Base-by-base conservation (phyloP, 495 filamentous ascomycete genomes). In the Parathielavia appendiculata region DNA sequence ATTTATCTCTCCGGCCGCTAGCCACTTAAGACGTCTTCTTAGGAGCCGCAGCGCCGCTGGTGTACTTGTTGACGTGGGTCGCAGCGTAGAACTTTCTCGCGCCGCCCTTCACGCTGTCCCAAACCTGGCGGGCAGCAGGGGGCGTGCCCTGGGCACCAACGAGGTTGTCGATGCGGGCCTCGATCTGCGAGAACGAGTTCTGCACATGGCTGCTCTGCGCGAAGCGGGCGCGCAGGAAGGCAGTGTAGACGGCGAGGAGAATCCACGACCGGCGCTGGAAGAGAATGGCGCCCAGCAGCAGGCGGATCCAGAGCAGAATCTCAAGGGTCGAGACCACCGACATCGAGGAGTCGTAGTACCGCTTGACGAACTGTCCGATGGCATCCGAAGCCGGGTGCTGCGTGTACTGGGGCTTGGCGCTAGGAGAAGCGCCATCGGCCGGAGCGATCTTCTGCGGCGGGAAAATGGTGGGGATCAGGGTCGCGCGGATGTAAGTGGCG, bases 321-420 rank as follows among this genome's bases (percentile, higher is more conserved):
- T 93, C 89, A 34, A 93, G 81, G 35, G 73, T 71, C 16, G 89
- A 83, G 34, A 93, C 89, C 34, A 92, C 79, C 60, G 86, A 87
- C 89, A 93, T 93, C 63, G 86, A 86, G 47, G 81, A 74, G 71
- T 97, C 95, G 68, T 97, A 97, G 80, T 97, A 96, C 70, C 92
- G 84, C 83, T 97, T 98, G 71, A 98, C 91, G 69, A 98, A 98
- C 59, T 78, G 76, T 50, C 90, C 90, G 69, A 98, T 95, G 58
- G 78, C 83, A 54, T 97, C 90, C 16, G 88, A 83, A 23, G 89
- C 67, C 35, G 87, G 79, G 65, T 86, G 86, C 59, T 83, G 76
- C 69, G 82, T 83, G 64, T 77, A 76, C 56, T 81, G 79, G 19
- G 84, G 76, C 69, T 84, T 85, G 51, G 83, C 81, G 51, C 73